Percentiles rank a stretch among this genome's conserved stretches.
Conservation (phyloP, 208 protist species). For the Crithidia sp. region DNA sequence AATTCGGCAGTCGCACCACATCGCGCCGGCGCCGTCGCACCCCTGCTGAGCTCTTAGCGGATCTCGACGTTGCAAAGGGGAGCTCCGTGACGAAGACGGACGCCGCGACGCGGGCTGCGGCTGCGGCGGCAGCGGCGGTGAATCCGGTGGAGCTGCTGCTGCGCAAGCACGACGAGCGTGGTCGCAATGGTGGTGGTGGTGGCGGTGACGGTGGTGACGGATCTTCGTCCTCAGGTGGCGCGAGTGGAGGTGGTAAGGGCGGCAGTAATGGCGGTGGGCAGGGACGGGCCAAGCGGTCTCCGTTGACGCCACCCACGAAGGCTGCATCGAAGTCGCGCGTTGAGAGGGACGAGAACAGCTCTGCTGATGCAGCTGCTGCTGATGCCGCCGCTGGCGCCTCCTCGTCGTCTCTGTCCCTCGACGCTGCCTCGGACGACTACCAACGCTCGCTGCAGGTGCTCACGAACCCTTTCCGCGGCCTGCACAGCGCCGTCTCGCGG, state of each 20-base stretch:
- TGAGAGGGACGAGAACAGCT: background rate
- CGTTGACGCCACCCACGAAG: conserved; percentile 12
- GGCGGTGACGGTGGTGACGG: background rate
- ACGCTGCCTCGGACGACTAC: background rate
- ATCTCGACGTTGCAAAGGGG: background rate
- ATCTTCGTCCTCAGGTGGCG: background rate
- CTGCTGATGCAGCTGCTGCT: background rate
- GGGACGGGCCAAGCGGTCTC: background rate
- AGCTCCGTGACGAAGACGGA: background rate
- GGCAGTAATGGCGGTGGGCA: background rate
- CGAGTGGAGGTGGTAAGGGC: background rate
- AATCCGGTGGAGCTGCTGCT: conserved; percentile 21
- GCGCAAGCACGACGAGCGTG: conserved; percentile 16
- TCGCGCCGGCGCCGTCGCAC: conserved; percentile 2
- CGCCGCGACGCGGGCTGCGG: background rate
- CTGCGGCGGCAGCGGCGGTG: background rate
- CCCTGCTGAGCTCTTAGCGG: conserved; percentile 15
- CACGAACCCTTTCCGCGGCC: conserved; percentile 71
- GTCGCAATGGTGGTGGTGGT: background rate
- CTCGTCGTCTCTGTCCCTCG: background rate
- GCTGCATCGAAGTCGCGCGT: background rate
- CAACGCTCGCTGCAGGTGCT: conserved; percentile 31
- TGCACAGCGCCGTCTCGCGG: conserved; percentile 60
- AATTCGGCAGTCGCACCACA: background rate
- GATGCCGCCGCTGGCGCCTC: background rate